Percentiles rank a stretch among this genome's conserved stretches.
These are phyloP conservation scores for Allantophomopsis lycopodina DNA, from an alignment of 2,329 filamentous ascomycete genomes.

Conservation along the genomic window DNA sequence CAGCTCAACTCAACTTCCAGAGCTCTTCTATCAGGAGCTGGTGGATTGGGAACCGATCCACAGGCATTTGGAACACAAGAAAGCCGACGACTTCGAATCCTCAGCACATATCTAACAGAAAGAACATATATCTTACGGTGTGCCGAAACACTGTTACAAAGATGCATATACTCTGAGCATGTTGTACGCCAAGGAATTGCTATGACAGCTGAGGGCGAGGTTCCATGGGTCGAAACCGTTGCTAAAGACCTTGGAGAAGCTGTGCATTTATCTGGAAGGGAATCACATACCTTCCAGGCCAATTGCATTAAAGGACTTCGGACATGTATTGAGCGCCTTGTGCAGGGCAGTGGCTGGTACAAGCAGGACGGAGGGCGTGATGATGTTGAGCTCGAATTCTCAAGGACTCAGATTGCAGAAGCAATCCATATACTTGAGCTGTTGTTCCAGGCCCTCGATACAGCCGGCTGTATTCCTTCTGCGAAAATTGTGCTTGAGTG, in stretches of 20 bases:
- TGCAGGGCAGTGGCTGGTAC: slow-evolving; percentile 28
- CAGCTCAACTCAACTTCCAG: slow-evolving; percentile 40
- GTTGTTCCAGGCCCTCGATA: slow-evolving; percentile 55
- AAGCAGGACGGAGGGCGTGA: slow-evolving; percentile 30
- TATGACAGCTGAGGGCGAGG: not conserved
- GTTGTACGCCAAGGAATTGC: not conserved
- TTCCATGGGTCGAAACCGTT: slow-evolving; percentile 1
- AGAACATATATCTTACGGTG: slow-evolving; percentile 54
- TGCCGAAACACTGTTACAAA: slow-evolving; percentile 29
- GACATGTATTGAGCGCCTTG: slow-evolving; percentile 29
- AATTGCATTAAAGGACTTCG: slow-evolving; percentile 33
- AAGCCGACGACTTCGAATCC: slow-evolving; percentile 51
- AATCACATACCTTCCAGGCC: slow-evolving; percentile 7
- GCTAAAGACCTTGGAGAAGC: slow-evolving; percentile 3
- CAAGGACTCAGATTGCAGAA: slow-evolving; percentile 51
- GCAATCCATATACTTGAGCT: slow-evolving; percentile 61
- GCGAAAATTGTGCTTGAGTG: slow-evolving; percentile 50
- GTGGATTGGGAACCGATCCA: slow-evolving; percentile 28
- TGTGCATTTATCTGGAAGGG: slow-evolving; percentile 1
- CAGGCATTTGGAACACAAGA: slow-evolving; percentile 50
- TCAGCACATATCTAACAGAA: slow-evolving; percentile 60
- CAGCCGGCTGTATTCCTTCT: slow-evolving; percentile 40
- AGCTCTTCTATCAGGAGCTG: slow-evolving; percentile 17
- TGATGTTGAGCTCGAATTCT: slow-evolving; percentile 43
- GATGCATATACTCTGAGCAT: not conserved